Evolutionary conservation across 768 basidiomycete species (phyloP), one percentile per base, ranked within the genome.

Genomic region (Tephrocybe sp.): DNA sequence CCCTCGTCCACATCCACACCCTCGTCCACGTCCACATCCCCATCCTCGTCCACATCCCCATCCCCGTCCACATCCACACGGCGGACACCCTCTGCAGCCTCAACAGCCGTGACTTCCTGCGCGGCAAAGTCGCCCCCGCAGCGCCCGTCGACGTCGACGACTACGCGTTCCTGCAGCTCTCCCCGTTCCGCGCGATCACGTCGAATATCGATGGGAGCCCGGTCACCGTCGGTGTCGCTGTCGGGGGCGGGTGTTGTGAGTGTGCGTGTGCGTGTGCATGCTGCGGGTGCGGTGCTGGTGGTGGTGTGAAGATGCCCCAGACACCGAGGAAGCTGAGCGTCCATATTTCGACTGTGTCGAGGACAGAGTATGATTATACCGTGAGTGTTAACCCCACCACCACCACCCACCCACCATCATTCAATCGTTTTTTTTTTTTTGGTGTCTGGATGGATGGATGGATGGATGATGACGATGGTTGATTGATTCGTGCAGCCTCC

Each of bases 91-190:
- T 41, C 42, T 18, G 51, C 54, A 78, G 78, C 17, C 59, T 80
- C 39, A 78, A 80, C 60, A 75, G 76, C 60, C 71, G 77, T 11
- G 74, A 73, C 28, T 71, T 68, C 14, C 64, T 78, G n/a, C 73
- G 76, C 20, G 75, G 75, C 48, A 71, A 69, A 50, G 70, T 64
- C 0, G 56, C 63, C 4, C 64, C 65, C 15, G 7, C 57, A 62
- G n/a, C n/a, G n/a, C n/a, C n/a, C n/a, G n/a, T n/a, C n/a, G n/a
- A n/a, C 40, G 63, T 68, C 23, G 60, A 63, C 41, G 65, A 68
- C 21, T 61, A 62, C 28, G 69, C 70, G 7, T 72, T 74, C 53
- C 56, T 73, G 7, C 69, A 73, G 26, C 58, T 73, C 14, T 67
- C 71, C 38, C 61, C 62, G 20, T 67, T 66, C 50, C 62, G 60